Conservation (phyloP, 768 basidiomycete genomes). For the Cyathus striatus region DNA sequence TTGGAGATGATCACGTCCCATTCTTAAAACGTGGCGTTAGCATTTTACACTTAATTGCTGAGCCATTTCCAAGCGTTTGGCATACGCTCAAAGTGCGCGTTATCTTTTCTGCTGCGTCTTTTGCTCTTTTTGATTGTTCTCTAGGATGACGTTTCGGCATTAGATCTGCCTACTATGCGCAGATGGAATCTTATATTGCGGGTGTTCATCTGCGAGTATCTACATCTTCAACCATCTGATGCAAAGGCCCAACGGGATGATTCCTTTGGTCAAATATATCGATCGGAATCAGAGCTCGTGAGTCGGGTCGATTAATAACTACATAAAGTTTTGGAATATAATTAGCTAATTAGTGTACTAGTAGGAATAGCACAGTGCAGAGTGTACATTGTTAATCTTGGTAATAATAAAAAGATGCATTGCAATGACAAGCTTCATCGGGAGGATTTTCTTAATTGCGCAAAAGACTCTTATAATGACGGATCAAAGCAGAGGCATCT, state of each 20-base stretch:
- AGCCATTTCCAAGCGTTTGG: constrained; percentile 90
- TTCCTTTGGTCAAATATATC: constrained; percentile 18
- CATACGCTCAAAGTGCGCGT: constrained; percentile 65
- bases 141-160: constrained; percentile 85
- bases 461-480: constrained; percentile 27
- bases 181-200: constrained; percentile 88
- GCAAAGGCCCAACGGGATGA: constrained; percentile 22
- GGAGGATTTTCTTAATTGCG: not conserved
- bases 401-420: not conserved
- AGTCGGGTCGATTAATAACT: constrained; percentile 19
- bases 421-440: not conserved
- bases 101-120: not conserved
- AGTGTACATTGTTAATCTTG: not conserved
- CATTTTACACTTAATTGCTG: constrained; percentile 84
- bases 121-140: not conserved
- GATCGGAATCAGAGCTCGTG: constrained; percentile 44
- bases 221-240: constrained; percentile 56
- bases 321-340: not conserved
- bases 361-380: constrained; percentile 1
- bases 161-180: constrained; percentile 81
- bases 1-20: constrained; percentile 93
- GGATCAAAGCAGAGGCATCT: constrained; percentile 29
- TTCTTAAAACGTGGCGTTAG: constrained; percentile 82
- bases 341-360: not conserved
- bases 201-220: constrained; percentile 87